Base-by-base conservation (phyloP, 805 yeast genomes). In the Wickerhamomyces canadensis region DNA sequence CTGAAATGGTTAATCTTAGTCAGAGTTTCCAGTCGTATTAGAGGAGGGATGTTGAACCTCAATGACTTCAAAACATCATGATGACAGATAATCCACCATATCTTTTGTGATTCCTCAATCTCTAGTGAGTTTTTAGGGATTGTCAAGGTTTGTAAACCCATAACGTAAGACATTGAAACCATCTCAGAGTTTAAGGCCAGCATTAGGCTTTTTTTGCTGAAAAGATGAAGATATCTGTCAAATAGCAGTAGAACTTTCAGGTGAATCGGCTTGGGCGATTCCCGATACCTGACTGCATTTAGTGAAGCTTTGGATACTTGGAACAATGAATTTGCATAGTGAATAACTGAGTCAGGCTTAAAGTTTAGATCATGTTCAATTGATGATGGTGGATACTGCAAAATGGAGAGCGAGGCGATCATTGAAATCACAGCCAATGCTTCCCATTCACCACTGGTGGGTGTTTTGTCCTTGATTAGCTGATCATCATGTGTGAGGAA, bases 51-150 rank as follows among this genome's bases (percentile, higher is more conserved):
- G 1, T 42, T 33, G 18, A 39, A 43, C 24, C 36, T 43, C 9
- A 49, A 22, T 5, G 55, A 44, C 22, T 45, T 47, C 24, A 47
- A 19, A 4, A 44, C 41, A 25, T 51, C 55, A 24, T 45, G 39
- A 25, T 42, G 48, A 23, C 52, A 45, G 3, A 51, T 37, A 22
- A 44, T 35, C 55, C 55, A 51, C 55, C 55, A 51, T 1, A 47
- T 29, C 27, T 36, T 41, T 12, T 45, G 46, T 5, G 47, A 30
- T 3, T 35, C 26, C 22, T 49, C 52, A 15, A 41, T 17, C 15
- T 50, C 55, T 17, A 47, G 26, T 2, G 46, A 31, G 19, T 47
- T 47, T 25, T 48, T 43, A 2, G 53, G 52, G 7, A 43, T 47
- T 24, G 41, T 39, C 19, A 39, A 38, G 3, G 45, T 42, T 26